Evolutionary conservation across 768 basidiomycete species (phyloP).

Genomic region (Tylopilus subfusipes): DNA sequence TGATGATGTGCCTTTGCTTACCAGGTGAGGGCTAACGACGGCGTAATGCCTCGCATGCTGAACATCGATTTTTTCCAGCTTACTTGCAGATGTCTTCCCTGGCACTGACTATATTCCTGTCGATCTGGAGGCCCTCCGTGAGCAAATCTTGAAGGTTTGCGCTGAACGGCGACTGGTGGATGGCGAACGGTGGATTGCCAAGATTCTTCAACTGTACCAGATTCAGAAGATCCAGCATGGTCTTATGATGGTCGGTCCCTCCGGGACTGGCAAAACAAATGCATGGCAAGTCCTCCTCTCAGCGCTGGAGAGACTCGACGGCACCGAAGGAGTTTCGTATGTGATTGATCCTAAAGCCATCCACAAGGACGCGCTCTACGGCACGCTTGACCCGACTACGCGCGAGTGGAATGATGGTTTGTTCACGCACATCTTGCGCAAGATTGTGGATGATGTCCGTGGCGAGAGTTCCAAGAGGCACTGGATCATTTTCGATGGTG

Average conservation of each 20-base stretch:
- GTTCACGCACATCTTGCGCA: constrained; percentile 95
- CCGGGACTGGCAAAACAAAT: constrained; percentile 94
- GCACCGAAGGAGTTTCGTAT: constrained; percentile 87
- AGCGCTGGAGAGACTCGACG: constrained; percentile 88
- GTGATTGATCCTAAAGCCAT: constrained; percentile 99
- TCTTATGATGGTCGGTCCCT: constrained; percentile 99
- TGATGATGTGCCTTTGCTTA: constrained; percentile 92
- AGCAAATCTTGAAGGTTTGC: constrained; percentile 85
- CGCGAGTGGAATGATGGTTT: constrained; percentile 99
- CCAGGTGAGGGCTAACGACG: constrained; percentile 53
- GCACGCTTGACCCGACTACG: constrained; percentile 94
- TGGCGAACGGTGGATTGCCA: constrained; percentile 88
- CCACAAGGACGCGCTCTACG: constrained; percentile 97
- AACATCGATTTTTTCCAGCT: constrained; percentile 40
- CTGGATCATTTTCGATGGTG: constrained; percentile 99
- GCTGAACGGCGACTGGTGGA: constrained; percentile 78
- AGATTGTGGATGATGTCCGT: constrained; percentile 97
- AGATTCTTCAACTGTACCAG: constrained; percentile 97
- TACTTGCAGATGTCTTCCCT: constrained; percentile 96
- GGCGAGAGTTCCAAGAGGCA: constrained; percentile 95
- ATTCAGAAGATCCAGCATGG: constrained; percentile 99
- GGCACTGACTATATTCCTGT: constrained; percentile 90
- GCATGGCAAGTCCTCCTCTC: constrained; percentile 94
- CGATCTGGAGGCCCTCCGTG: constrained; percentile 80
- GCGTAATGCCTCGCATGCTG: not conserved